Percentiles rank a stretch among this genome's conserved stretches.
Evolutionary conservation across 2,329 filamentous ascomycete genomes (phyloP).

Genomic region (Dryadomyces quercivorus): DNA sequence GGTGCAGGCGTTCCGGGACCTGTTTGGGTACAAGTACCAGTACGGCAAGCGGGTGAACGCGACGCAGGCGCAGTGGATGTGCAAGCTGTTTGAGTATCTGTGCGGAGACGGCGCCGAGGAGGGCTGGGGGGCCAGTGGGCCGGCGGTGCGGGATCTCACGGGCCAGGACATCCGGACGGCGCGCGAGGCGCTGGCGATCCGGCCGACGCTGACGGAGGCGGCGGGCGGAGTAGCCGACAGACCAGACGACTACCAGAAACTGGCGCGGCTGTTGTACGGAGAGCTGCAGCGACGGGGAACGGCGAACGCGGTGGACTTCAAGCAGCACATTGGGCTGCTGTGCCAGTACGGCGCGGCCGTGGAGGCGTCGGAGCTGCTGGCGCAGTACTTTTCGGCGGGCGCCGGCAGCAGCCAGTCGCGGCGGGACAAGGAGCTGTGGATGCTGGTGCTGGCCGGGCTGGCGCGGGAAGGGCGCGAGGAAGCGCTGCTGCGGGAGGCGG

Average conservation of each 20-base stretch:
- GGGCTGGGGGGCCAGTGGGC: slow-evolving; percentile 8
- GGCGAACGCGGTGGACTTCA: slow-evolving; percentile 20
- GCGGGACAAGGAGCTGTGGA: slow-evolving; percentile 27
- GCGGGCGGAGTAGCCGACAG: not conserved
- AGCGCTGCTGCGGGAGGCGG: slow-evolving; percentile 40
- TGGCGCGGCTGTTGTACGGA: slow-evolving; percentile 32
- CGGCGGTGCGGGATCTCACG: slow-evolving; percentile 18
- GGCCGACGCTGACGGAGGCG: not conserved
- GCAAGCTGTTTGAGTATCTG: slow-evolving; percentile 38
- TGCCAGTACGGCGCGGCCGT: slow-evolving; percentile 40
- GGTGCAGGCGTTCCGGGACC: slow-evolving; percentile 48
- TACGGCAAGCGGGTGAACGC: slow-evolving; percentile 43
- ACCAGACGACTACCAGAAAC: slow-evolving; percentile 30
- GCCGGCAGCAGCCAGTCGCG: slow-evolving; percentile 4
- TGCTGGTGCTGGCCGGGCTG: slow-evolving; percentile 46
- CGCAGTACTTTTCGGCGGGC: slow-evolving; percentile 20
- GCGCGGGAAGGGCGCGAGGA: slow-evolving; percentile 44
- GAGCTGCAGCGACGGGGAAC: slow-evolving; percentile 18
- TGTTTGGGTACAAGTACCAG: slow-evolving; percentile 46
- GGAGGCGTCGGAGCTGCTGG: slow-evolving; percentile 36
- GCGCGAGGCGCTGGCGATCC: slow-evolving; percentile 18
- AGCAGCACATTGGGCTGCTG: slow-evolving; percentile 35
- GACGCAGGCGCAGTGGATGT: slow-evolving; percentile 51
- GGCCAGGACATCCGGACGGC: slow-evolving; percentile 31
- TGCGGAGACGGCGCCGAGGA: slow-evolving; percentile 34